Evolutionary conservation across 225 moss, liverwort and hornwort species (phyloP).

Genomic region (Bryum argenteum): DNA sequence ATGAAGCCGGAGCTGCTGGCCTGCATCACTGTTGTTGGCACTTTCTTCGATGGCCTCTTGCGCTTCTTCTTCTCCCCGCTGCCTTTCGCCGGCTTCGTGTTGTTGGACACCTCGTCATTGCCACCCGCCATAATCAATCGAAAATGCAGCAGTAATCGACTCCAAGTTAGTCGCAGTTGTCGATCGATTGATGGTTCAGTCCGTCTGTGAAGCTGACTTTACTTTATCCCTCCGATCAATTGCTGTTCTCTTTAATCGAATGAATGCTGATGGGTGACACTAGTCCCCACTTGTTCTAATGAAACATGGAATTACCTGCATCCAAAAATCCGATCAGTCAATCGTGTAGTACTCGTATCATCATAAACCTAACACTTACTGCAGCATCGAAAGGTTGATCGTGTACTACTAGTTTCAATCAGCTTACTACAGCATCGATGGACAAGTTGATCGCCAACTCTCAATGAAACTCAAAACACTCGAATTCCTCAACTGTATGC

Average conservation of each 20-base stretch:
- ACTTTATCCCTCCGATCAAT: no score
- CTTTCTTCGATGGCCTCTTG: slow-evolving; percentile 52
- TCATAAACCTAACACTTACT: no score
- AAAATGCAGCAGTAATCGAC: no score
- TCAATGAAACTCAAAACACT: no score
- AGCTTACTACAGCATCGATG: no score
- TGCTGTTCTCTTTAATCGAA: background rate
- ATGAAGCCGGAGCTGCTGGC: slow-evolving; percentile 49
- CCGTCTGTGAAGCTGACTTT: no score
- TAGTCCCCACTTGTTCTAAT: slow-evolving; percentile 16
- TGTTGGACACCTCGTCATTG: slow-evolving; percentile 21
- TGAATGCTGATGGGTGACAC: slow-evolving; percentile 8
- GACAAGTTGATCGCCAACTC: no score
- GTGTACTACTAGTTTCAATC: no score
- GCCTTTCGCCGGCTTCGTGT: slow-evolving; percentile 27
- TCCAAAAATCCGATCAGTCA: background rate
- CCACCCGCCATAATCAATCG: slow-evolving; percentile 32
- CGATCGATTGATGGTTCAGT: background rate
- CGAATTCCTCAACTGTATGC: no score
- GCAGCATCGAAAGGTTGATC: no score
- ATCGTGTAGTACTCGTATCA: no score
- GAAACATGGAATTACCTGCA: slow-evolving; percentile 36
- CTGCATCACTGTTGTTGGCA: slow-evolving; percentile 54
- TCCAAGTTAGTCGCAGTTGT: no score
- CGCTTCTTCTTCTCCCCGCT: slow-evolving; percentile 53